Evolutionary conservation across 169 alveolate species (phyloP), one percentile per base, ranked within the genome.

Genomic region (Blepharisma undulans): DNA sequence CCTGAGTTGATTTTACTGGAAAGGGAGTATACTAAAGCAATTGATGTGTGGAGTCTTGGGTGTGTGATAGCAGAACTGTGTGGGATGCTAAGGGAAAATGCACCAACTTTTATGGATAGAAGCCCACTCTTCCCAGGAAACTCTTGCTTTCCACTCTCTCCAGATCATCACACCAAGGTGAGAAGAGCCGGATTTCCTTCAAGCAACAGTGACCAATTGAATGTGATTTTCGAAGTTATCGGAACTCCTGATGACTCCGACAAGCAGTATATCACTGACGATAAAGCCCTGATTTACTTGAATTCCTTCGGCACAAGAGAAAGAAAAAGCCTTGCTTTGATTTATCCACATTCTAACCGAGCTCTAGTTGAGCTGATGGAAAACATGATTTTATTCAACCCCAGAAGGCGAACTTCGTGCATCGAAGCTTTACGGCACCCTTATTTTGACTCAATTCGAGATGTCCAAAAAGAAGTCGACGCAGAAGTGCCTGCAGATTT

Each of bases 11-110:
- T 99, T 77, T 92, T 99, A 79, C 94, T 98, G 78, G 99, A 98
- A 91, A 99, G 98, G 87, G 99, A 98, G 94, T 99, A 99, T 96
- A 98, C 99, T n/a, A 98, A 98, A 66, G 99, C 99, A n/a, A 99
- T 99, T 36, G 99, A 99, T 93, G 98, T 99, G 72, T 99, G 99
- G 99, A 97, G 99, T 14, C 97, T 95, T n/a, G 99, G 99, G 14
- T 98, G 99, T 92, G 98, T 99, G 22, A 98, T 98, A 90, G 99
- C 99, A 7, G 99, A 99, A 92, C 96, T 99, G 30, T 93, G 94
- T 19, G 93, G 88, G 88, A 95, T 84, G 89, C 77, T 84, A 60
- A 98, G 98, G 92, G 98, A 96, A 92, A 98, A 98, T 94, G 98
- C 98, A 12, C 97, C 98, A 21, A 98, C 98, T 81, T 98, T 98